Evolutionary conservation across 176 grass and related monocot genomes (phyloP).

Genomic region (Secale cereale): DNA sequence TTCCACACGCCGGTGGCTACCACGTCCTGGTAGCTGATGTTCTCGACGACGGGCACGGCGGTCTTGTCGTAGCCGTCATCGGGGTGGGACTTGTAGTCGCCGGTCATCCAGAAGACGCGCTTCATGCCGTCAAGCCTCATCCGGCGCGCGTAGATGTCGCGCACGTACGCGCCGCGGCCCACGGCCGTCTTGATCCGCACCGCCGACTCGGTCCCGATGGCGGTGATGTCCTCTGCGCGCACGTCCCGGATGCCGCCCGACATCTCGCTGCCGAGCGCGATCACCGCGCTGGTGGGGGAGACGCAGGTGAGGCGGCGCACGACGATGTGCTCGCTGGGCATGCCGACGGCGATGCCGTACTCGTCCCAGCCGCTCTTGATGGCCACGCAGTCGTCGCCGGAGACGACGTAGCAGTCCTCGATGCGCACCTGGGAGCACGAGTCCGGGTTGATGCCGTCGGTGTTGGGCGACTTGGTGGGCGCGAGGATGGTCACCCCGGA

Average conservation of each 20-base stretch:
- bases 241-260: conserved; percentile 87
- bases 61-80: too few relatives aligned
- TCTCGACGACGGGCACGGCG: too few relatives aligned
- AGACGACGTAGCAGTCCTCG: conserved; percentile 94
- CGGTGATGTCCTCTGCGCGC: conserved; percentile 76
- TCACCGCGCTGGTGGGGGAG: conserved; percentile 77
- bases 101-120: conserved; percentile 92
- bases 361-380: conserved; percentile 98
- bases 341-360: conserved; percentile 76
- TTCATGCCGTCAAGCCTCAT: conserved; percentile 56
- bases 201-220: conserved; percentile 67
- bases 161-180: too few relatives aligned
- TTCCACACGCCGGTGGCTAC: too few relatives aligned
- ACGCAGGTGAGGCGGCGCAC: conserved; percentile 72
- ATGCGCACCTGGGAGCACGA: conserved; percentile 83
- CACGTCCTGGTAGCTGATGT: too few relatives aligned
- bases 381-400: conserved; percentile 90
- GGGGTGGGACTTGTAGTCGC: conserved; percentile 45
- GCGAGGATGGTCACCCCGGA: conserved; percentile 73
- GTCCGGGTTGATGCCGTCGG: conserved; percentile 92
- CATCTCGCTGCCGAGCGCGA: conserved; percentile 96
- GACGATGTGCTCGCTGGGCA: conserved; percentile 86
- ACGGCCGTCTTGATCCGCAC: conserved; percentile 92
- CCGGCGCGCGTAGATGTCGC: not conserved
- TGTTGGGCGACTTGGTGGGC: conserved; percentile 74